Evolutionary conservation across 768 basidiomycete species (phyloP).

Genomic region (Serendipita indica): DNA sequence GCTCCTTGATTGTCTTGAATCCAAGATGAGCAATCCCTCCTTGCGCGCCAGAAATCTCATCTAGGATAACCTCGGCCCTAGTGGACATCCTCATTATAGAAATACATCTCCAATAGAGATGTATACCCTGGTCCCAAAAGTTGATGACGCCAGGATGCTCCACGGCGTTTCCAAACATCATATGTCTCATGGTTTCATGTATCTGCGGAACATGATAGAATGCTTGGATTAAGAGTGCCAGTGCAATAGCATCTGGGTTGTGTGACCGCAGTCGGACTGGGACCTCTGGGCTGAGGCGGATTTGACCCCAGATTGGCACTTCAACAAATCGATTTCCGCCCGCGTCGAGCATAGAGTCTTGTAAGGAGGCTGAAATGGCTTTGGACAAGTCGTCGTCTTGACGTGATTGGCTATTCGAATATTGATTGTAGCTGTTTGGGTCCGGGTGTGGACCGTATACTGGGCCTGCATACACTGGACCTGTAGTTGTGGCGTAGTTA

Average conservation of each 20-base stretch:
- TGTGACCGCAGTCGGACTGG: neutral
- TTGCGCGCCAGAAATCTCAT: neutral
- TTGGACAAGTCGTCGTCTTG: neutral
- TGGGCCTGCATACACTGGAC: no score
- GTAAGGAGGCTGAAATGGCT: slow-evolving; percentile 4
- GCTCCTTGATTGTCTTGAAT: neutral
- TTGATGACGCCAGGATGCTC: neutral
- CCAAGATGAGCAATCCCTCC: neutral
- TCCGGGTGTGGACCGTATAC: slow-evolving; percentile 2
- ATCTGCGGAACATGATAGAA: slow-evolving; percentile 6
- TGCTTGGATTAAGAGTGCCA: neutral
- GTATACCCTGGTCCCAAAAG: neutral
- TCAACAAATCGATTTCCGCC: neutral
- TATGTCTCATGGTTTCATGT: neutral
- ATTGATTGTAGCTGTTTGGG: neutral
- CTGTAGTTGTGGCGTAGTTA: no score
- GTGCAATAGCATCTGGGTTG: neutral
- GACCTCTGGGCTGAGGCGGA: neutral
- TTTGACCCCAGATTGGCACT: neutral
- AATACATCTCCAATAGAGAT: neutral
- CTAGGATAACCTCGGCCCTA: neutral
- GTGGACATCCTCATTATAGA: neutral
- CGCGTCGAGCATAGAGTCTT: slow-evolving; percentile 2
- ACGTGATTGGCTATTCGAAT: neutral
- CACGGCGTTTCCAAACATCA: neutral